Percentiles rank a stretch among this genome's conserved stretches.
Evolutionary conservation across 768 basidiomycete genomes (phyloP).

Genomic region (Lactarius hengduanensis): DNA sequence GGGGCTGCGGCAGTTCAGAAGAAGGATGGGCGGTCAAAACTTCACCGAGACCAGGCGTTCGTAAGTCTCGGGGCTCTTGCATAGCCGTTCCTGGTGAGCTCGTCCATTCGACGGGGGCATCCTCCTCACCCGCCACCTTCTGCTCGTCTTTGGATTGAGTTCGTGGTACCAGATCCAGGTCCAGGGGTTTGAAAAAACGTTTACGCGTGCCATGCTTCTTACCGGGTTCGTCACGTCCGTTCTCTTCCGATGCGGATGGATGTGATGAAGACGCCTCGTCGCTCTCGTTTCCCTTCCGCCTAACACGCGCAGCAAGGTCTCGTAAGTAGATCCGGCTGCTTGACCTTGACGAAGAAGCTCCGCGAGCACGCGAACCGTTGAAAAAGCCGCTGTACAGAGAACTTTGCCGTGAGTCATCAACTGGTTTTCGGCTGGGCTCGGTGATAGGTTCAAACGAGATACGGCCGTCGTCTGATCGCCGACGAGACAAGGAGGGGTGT

Average conservation of each 20-base stretch:
- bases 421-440: conserved; percentile 47
- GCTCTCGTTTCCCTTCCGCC: conserved; percentile 39
- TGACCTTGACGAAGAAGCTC: conserved; percentile 45
- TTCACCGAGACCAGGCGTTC: conserved; percentile 7
- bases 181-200: conserved; percentile 22
- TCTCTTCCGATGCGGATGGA: conserved; percentile 27
- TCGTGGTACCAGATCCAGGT: conserved; percentile 22
- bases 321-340: conserved; percentile 44
- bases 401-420: conserved; percentile 40
- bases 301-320: conserved; percentile 38
- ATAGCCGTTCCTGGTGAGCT: conserved; percentile 9
- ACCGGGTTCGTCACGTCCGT: conserved; percentile 15
- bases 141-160: neutral
- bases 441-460: conserved; percentile 59
- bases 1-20: neutral
- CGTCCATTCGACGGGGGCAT: neutral
- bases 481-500: conserved; percentile 26
- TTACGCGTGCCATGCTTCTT: conserved; percentile 19
- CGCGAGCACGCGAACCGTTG: conserved; percentile 37
- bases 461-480: conserved; percentile 46
- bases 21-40: neutral
- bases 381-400: conserved; percentile 40
- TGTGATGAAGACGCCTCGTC: conserved; percentile 49
- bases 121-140: neutral
- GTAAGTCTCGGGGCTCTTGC: neutral